These are phyloP conservation scores for Tetrahymena elliotti DNA, from an alignment of 73 alveolate species.

Conservation along the genomic window DNA sequence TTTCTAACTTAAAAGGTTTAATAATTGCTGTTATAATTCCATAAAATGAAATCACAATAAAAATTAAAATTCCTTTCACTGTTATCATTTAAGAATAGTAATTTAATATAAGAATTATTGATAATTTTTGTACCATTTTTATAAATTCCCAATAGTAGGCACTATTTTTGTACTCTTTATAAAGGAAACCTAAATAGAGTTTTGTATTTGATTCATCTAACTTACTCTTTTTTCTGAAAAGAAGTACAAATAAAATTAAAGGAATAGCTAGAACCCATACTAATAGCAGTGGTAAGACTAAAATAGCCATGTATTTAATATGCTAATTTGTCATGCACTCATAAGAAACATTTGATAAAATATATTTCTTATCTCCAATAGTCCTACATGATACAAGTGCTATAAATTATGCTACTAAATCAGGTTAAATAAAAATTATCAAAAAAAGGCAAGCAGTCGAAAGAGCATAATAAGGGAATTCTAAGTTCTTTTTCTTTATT, in stretches of 20 bases:
- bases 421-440: not conserved
- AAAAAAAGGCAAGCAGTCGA: not conserved
- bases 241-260: not conserved
- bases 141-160: slow-evolving; percentile 30
- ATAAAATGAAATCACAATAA: not conserved
- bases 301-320: not conserved
- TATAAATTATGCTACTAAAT: not conserved
- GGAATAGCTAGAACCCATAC: slow-evolving; percentile 19
- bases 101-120: not conserved
- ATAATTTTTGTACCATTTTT: not conserved
- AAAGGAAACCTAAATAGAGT: slow-evolving; percentile 10
- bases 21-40: not conserved
- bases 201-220: not conserved
- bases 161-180: not conserved
- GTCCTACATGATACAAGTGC: slow-evolving; percentile 5
- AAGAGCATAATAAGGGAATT: not conserved
- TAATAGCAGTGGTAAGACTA: slow-evolving; percentile 6
- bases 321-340: slow-evolving; percentile 9
- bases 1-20: not conserved
- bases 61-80: not conserved
- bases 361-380: not conserved
- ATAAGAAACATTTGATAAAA: not conserved
- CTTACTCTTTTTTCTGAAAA: not conserved
- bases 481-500: not conserved
- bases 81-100: not conserved